Percentiles rank a stretch among this genome's conserved stretches.
phyloP scores from a whole-genome alignment of 441 rosid species.

The Gossypium lobatum region DNA sequence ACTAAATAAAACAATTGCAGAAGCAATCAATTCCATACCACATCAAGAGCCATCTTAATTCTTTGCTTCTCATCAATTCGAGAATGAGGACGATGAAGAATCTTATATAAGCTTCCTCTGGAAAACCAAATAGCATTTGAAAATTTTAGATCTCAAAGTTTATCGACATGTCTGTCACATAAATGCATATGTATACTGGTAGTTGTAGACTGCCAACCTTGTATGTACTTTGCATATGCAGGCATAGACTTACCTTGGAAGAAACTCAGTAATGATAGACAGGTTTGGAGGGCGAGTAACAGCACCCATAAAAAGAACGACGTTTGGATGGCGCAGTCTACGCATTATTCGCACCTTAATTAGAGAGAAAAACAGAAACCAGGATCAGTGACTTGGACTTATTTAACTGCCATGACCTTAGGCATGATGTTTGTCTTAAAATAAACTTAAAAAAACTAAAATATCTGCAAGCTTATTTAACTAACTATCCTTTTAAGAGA shows the following conservation, averaged over 20 bases:
- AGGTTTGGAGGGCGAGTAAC: slow-evolving; percentile 97
- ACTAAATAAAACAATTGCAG: slow-evolving; percentile 7
- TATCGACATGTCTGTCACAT: neutral
- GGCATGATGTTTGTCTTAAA: neutral
- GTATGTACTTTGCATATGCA: neutral
- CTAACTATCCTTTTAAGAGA: slow-evolving; percentile 1
- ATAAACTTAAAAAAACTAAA: neutral
- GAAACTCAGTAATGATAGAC: slow-evolving; percentile 88
- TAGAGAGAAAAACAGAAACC: slow-evolving; percentile 9
- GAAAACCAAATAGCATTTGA: slow-evolving; percentile 22
- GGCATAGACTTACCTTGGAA: slow-evolving; percentile 64
- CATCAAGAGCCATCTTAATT: slow-evolving; percentile 94
- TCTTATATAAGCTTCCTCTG: slow-evolving; percentile 93
- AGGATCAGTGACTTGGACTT: slow-evolving; percentile 6
- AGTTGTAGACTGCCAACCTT: neutral
- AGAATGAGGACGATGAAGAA: slow-evolving; percentile 85
- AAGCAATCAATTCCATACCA: slow-evolving; percentile 36
- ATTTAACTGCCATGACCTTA: neutral
- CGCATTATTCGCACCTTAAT: slow-evolving; percentile 93
- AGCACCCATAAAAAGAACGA: slow-evolving; percentile 96
- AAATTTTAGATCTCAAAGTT: slow-evolving; percentile 3
- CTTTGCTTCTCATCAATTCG: slow-evolving; percentile 88
- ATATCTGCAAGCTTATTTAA: neutral
- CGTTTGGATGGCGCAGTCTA: slow-evolving; percentile 97
- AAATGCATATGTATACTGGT: neutral